Evolutionary conservation across 192 early-diverging fungal species (phyloP).

Genomic region (Lunasporangiospora selenospora): DNA sequence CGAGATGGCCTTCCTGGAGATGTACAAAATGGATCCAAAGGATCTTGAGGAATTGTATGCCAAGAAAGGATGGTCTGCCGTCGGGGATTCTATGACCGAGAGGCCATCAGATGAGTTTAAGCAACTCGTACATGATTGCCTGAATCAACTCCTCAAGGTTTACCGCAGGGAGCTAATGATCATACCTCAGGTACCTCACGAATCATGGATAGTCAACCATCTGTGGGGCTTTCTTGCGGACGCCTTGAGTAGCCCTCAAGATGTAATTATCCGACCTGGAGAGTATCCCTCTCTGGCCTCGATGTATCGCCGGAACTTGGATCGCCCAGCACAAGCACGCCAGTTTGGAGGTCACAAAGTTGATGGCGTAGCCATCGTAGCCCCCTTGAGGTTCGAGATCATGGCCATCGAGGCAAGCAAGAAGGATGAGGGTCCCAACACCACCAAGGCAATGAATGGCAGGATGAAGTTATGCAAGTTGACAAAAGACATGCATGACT

Average conservation of each 20-base stretch:
- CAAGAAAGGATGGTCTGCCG: not conserved
- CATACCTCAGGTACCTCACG: not conserved
- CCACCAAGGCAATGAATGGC: constrained; percentile 4
- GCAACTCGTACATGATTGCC: not conserved
- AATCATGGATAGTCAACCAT: not conserved
- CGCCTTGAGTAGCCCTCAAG: not conserved
- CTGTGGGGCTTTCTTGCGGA: constrained; percentile 4
- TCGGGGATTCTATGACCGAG: not conserved
- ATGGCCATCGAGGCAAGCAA: not conserved
- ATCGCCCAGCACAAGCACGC: not conserved
- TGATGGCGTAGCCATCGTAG: not conserved
- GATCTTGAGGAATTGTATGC: not conserved
- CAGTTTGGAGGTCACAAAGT: constrained; percentile 4
- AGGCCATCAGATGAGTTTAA: not conserved
- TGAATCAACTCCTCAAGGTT: too few species aligned
- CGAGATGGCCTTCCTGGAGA: not conserved
- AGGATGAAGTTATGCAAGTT: not conserved
- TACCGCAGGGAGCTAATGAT: not conserved
- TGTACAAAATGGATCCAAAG: not conserved
- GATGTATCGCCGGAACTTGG: not conserved
- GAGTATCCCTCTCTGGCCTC: not conserved
- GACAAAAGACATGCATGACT: constrained; percentile 5
- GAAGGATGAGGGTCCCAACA: not conserved
- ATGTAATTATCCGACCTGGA: not conserved
- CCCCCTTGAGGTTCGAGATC: not conserved